Evolutionary conservation across 129 eudicot genomes (phyloP), one percentile per base, ranked within the genome.

Genomic region (Sambucus nigra): DNA sequence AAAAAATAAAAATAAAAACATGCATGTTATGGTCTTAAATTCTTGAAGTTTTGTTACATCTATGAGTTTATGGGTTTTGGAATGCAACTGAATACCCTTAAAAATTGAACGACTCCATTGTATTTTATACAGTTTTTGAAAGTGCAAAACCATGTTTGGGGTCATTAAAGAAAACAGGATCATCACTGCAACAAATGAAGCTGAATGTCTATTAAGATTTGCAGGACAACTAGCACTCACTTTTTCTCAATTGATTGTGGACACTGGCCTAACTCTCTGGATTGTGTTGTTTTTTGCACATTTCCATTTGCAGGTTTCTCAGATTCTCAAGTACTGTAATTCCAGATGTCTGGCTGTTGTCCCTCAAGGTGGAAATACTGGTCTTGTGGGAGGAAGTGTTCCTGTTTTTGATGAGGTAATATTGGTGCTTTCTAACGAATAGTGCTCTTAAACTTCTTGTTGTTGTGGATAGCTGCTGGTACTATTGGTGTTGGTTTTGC

Each of bases 341-440:
- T 91, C 98, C 40, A 91, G 95, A 68, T 61, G 73, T 65, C 67
- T 91, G 72, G 98, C 98, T 29, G 89, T 91, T 79, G 98, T 85
- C 49, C 98, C 98, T 60, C 98, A 91, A 77, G 98, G 98, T 47
- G 98, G 98, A 67, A 91, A 91, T 69, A 91, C 95, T 9, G 95
- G 98, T 52, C 98, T 91, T 48, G 98, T 91, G 38, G 98, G 98
- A 50, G 98, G 98, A 79, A 91, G 98, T 70, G 86, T 91, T 58
- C 98, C 98, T 15, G 91, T 86, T 48, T 85, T 69, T 74, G 98
- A 85, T 68, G 98, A 91, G 84, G 98, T 91, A 69, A 68, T 28
- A 20, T 51, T 41, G 7, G 35, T 50, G 10, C 45, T 42, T 2
- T 46, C 47, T 18, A 15, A 16, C 45, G 13, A 44, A 44, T 35